Evolutionary conservation across 768 basidiomycete genomes (phyloP).

Genomic region (Trametes gibbosa): DNA sequence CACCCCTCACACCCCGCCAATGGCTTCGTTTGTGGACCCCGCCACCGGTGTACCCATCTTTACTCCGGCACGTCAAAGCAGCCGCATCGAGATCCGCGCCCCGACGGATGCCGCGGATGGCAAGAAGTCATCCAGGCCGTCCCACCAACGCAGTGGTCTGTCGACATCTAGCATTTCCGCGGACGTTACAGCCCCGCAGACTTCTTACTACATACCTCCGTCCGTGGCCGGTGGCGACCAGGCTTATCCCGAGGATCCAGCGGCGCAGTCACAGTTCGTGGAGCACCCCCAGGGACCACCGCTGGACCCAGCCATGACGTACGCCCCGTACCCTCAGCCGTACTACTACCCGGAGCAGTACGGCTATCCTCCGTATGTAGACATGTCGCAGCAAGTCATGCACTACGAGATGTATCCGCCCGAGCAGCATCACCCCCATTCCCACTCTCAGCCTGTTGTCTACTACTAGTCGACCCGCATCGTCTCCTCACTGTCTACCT

Average conservation of each 20-base stretch:
- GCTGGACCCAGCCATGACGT: slow-evolving; percentile 47
- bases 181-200: background rate
- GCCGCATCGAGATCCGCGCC: slow-evolving; percentile 73
- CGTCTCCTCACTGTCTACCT: slow-evolving; percentile 13
- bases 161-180: slow-evolving; percentile 14
- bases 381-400: slow-evolving; percentile 61
- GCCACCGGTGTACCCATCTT: slow-evolving; percentile 69
- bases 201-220: slow-evolving; percentile 6
- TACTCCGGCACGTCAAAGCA: slow-evolving; percentile 66
- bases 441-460: slow-evolving; percentile 33
- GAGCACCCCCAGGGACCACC: slow-evolving; percentile 26
- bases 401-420: slow-evolving; percentile 65
- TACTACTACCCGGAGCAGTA: slow-evolving; percentile 77
- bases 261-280: slow-evolving; percentile 20
- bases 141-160: slow-evolving; percentile 45
- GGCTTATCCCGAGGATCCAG: slow-evolving; percentile 25
- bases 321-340: slow-evolving; percentile 56
- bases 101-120: slow-evolving; percentile 38
- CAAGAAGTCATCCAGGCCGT: slow-evolving; percentile 33
- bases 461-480: slow-evolving; percentile 51
- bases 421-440: slow-evolving; percentile 32
- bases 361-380: slow-evolving; percentile 64
- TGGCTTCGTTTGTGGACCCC: slow-evolving; percentile 65
- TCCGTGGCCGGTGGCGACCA: background rate
- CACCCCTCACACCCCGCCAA: slow-evolving; percentile 55